Conservation (phyloP, 2,329 filamentous ascomycete species). For the Clonostachys rosea region DNA sequence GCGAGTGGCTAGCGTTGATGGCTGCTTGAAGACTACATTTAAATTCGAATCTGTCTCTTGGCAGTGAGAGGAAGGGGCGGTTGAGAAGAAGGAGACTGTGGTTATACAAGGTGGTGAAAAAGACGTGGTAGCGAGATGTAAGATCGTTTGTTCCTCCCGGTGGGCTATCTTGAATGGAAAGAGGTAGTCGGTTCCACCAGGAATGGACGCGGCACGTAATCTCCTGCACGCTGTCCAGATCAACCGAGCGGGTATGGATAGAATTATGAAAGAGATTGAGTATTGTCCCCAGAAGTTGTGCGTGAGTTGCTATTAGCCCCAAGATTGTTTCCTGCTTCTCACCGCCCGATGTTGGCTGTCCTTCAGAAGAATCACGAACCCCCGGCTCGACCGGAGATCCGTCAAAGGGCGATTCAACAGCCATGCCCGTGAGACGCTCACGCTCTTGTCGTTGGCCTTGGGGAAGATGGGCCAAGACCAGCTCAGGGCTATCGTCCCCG, state of each 20-base stretch:
- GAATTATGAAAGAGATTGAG: slow-evolving; percentile 14
- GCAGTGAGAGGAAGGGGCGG: slow-evolving; percentile 24
- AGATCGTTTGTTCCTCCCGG: background rate
- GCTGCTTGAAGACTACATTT: slow-evolving; percentile 20
- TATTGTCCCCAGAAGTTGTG: slow-evolving; percentile 9
- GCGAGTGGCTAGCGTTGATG: slow-evolving; percentile 14
- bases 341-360: background rate
- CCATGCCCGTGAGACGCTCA: slow-evolving; percentile 1
- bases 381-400: too few relatives aligned
- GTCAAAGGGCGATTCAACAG: background rate
- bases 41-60: slow-evolving; percentile 16
- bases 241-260: slow-evolving; percentile 13
- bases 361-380: background rate
- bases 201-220: slow-evolving; percentile 10
- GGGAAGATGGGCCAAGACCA: slow-evolving; percentile 7
- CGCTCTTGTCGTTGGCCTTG: background rate
- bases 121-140: slow-evolving; percentile 6
- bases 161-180: slow-evolving; percentile 7
- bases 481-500: slow-evolving; percentile 1
- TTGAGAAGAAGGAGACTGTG: slow-evolving; percentile 23
- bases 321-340: slow-evolving; percentile 7
- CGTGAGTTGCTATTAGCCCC: slow-evolving; percentile 11
- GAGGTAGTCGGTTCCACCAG: slow-evolving; percentile 17
- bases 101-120: slow-evolving; percentile 22
- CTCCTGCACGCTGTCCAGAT: slow-evolving; percentile 9